These are phyloP conservation scores for Penicillium antarcticum DNA, from an alignment of 495 filamentous ascomycete genomes.

Conservation along the genomic window DNA sequence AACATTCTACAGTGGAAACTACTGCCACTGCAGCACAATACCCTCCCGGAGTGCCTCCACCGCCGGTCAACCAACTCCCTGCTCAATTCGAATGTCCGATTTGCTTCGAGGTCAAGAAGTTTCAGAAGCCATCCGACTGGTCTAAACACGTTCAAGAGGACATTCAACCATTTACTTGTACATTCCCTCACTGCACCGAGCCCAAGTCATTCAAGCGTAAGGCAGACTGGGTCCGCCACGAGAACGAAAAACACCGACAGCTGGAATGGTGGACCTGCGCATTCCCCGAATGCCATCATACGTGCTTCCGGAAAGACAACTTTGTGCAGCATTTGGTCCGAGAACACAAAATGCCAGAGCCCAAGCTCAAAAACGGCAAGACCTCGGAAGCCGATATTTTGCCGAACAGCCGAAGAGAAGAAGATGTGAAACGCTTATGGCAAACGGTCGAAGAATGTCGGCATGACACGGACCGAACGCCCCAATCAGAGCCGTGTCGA, in stretches of 20 bases:
- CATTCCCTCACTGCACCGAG: conserved; percentile 78
- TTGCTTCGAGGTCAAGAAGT: conserved; percentile 86
- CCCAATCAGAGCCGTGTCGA: conserved; percentile 79
- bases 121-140: conserved; percentile 96
- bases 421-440: conserved; percentile 63
- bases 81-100: conserved; percentile 91
- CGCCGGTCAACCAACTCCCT: conserved; percentile 74
- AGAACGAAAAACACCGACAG: conserved; percentile 89
- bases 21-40: conserved; percentile 68
- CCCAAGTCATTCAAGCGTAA: conserved; percentile 97
- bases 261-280: conserved; percentile 92
- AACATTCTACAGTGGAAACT: conserved; percentile 61
- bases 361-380: conserved; percentile 50
- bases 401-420: conserved; percentile 49
- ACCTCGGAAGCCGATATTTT: conserved; percentile 20
- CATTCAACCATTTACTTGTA: conserved; percentile 93
- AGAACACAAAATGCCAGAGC: conserved; percentile 86
- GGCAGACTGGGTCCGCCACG: conserved; percentile 95
- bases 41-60: conserved; percentile 76
- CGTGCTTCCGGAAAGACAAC: conserved; percentile 89
- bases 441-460: conserved; percentile 76
- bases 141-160: conserved; percentile 97
- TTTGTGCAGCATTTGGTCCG: conserved; percentile 93
- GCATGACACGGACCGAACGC: conserved; percentile 59
- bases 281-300: conserved; percentile 74